Evolutionary conservation across 1,284 basidiomycete species (phyloP).

Genomic region (Ceraceosorus bombacis): DNA sequence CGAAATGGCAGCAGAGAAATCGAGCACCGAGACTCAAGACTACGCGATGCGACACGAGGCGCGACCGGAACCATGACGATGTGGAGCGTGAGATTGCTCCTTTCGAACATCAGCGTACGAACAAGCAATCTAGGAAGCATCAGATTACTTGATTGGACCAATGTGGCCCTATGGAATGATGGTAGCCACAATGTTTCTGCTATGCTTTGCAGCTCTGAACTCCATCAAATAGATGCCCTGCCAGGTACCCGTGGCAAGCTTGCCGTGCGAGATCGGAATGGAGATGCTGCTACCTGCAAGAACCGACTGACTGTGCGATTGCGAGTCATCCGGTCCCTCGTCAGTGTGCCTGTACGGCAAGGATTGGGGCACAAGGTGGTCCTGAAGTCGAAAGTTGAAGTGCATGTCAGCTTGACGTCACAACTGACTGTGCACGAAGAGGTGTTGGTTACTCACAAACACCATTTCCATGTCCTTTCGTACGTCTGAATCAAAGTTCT

Average conservation of each 20-base stretch:
- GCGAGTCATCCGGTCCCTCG: slow-evolving; percentile 56
- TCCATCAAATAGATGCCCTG: slow-evolving; percentile 73
- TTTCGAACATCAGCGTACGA: no score
- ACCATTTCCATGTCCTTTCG: slow-evolving; percentile 54
- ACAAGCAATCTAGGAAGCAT: no score
- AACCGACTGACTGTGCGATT: slow-evolving; percentile 82
- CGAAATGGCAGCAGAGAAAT: no score
- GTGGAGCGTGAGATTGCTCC: no score
- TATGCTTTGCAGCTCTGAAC: slow-evolving; percentile 63
- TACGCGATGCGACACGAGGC: no score
- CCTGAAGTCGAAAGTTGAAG: no score
- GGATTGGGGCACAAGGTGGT: slow-evolving; percentile 64
- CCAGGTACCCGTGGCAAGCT: slow-evolving; percentile 80
- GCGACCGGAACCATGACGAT: no score
- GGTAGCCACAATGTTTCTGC: slow-evolving; percentile 69
- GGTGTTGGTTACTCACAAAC: slow-evolving; percentile 55
- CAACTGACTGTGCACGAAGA: no score
- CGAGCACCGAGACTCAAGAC: no score
- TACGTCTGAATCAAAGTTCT: slow-evolving; percentile 68
- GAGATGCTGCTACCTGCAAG: slow-evolving; percentile 73
- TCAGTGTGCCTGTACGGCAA: slow-evolving; percentile 81
- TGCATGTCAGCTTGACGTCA: no score
- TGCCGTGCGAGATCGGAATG: slow-evolving; percentile 74
- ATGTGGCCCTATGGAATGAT: slow-evolving; percentile 54
- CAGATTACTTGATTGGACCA: no score